Evolutionary conservation across 371 early-diverging fungal genomes (phyloP).

Genomic region (Synchytrium microbalum): DNA sequence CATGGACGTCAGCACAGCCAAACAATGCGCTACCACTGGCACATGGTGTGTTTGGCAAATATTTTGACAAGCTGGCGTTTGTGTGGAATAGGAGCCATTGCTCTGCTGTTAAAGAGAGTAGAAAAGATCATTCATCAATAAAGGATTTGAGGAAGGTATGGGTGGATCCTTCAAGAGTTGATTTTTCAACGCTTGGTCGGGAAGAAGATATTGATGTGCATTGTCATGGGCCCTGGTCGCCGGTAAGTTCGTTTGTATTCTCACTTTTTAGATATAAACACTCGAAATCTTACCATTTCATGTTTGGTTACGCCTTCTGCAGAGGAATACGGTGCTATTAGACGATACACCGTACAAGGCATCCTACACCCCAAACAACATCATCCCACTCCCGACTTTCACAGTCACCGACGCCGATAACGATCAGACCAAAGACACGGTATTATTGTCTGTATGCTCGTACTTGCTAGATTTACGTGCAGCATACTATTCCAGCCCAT

Average conservation of each 20-base stretch:
- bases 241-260: background rate
- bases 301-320: background rate
- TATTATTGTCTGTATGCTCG: constrained; percentile 18
- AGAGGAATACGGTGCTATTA: constrained; percentile 30
- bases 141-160: constrained; percentile 27
- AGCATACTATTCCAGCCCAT: no score
- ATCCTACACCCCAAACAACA: constrained; percentile 20
- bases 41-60: constrained; percentile 14
- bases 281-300: background rate
- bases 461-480: constrained; percentile 18
- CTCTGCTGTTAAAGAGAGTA: background rate
- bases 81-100: constrained; percentile 21
- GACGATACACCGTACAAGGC: constrained; percentile 30
- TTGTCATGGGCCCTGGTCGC: background rate
- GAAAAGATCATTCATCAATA: constrained; percentile 10
- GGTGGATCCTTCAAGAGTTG: constrained; percentile 6
- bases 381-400: constrained; percentile 27
- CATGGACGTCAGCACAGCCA: constrained; percentile 30
- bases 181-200: background rate
- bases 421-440: constrained; percentile 13
- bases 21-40: constrained; percentile 22
- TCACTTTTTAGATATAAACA: background rate
- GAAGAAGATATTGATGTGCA: background rate
- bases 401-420: constrained; percentile 13
- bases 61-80: constrained; percentile 13